These are phyloP conservation scores for Pyricularia pennisetigena DNA, from an alignment of 2,329 filamentous ascomycete genomes.

Conservation along the genomic window DNA sequence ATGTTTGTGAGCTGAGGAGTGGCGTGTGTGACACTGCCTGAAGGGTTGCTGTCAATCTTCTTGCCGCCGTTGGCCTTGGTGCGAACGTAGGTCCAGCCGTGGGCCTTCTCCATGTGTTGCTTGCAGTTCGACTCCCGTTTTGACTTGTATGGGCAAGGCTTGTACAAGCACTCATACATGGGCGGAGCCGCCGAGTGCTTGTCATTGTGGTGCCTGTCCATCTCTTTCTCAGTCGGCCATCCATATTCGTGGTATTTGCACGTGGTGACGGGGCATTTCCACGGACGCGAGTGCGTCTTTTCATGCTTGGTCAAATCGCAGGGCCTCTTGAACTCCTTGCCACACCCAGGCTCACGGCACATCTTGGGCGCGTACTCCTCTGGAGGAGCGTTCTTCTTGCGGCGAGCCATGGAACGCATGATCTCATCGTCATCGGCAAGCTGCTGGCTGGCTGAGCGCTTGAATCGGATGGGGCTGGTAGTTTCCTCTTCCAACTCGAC, in stretches of 20 bases:
- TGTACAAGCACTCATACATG: slow-evolving; percentile 75
- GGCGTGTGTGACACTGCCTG: slow-evolving; percentile 34
- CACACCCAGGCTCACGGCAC: slow-evolving; percentile 66
- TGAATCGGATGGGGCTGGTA: slow-evolving; percentile 43
- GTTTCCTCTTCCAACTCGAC: slow-evolving; percentile 44
- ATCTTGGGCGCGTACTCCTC: slow-evolving; percentile 74
- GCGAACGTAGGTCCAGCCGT: slow-evolving; percentile 82
- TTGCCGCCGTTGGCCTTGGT: slow-evolving; percentile 80
- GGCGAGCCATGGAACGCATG: slow-evolving; percentile 86
- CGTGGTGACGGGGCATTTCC: slow-evolving; percentile 73
- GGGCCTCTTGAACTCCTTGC: slow-evolving; percentile 91
- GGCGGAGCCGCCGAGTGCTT: slow-evolving; percentile 76
- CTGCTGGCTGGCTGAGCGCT: slow-evolving; percentile 59
- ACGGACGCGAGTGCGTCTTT: slow-evolving; percentile 93
- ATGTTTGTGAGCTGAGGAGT: slow-evolving; percentile 52
- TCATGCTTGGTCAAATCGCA: slow-evolving; percentile 97
- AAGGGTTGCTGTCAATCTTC: slow-evolving; percentile 34
- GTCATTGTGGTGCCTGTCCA: slow-evolving; percentile 91
- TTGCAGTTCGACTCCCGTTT: slow-evolving; percentile 97
- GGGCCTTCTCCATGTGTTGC: slow-evolving; percentile 97
- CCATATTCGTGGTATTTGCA: slow-evolving; percentile 90
- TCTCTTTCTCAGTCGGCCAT: slow-evolving; percentile 97
- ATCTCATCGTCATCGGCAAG: slow-evolving; percentile 73
- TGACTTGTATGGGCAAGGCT: slow-evolving; percentile 83
- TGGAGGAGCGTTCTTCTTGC: slow-evolving; percentile 84